phyloP scores from a whole-genome alignment of 331 rosid genomes.

The Dryas integrifolia region DNA sequence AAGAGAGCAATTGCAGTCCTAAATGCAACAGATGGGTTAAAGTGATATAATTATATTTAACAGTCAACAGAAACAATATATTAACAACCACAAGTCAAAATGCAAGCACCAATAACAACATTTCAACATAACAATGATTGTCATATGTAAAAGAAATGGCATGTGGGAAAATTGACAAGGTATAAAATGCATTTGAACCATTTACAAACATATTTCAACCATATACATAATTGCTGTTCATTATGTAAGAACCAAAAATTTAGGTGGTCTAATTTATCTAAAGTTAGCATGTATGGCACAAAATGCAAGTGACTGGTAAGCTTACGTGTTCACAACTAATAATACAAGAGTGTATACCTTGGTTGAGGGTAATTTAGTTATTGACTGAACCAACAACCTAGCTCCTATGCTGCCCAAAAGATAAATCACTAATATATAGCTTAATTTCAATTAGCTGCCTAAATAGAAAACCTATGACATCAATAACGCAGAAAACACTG shows the following conservation, averaged over 20 bases:
- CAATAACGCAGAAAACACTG: not conserved
- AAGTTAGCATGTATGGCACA: not conserved
- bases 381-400: not conserved
- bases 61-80: conserved; percentile 32
- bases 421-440: not conserved
- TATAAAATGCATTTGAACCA: not conserved
- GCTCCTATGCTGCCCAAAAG: not conserved
- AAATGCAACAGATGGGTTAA: conserved; percentile 78
- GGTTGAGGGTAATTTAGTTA: not conserved
- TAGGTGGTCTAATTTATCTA: not conserved
- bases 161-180: not conserved
- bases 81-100: conserved; percentile 19
- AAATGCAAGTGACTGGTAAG: not conserved
- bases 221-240: not conserved
- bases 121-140: not conserved
- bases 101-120: conserved; percentile 2
- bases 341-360: not conserved
- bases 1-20: conserved; percentile 73
- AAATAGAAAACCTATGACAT: not conserved
- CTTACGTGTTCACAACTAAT: not conserved
- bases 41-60: conserved; percentile 41
- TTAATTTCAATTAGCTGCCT: not conserved
- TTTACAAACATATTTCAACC: not conserved
- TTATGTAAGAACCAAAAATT: not conserved
- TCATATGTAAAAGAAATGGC: conserved; percentile 7